These are phyloP conservation scores for Aspergillus udagawae DNA, from an alignment of 2,329 filamentous ascomycete genomes.

Conservation along the genomic window DNA sequence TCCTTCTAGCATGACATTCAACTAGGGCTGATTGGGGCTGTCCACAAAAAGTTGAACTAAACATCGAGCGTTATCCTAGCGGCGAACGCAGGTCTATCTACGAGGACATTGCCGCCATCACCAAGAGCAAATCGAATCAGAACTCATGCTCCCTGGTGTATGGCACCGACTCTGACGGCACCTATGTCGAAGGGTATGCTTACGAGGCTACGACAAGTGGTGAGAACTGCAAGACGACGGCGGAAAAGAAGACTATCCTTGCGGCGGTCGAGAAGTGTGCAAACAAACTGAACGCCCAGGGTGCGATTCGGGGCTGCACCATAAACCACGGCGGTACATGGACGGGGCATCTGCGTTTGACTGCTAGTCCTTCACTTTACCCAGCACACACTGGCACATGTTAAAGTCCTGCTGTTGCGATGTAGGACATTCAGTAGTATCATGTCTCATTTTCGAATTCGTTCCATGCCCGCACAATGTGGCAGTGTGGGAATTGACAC, in stretches of 20 bases:
- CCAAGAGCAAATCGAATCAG: background rate
- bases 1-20: too few species aligned
- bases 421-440: too few species aligned
- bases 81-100: background rate
- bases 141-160: conserved; percentile 1
- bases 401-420: background rate
- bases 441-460: too few species aligned
- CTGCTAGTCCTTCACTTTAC: background rate
- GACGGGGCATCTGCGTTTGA: background rate
- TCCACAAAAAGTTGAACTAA: too few species aligned
- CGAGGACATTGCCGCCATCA: background rate
- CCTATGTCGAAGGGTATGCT: background rate
- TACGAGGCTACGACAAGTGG: conserved; percentile 1
- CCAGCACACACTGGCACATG: conserved; percentile 4
- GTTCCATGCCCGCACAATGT: too few species aligned
- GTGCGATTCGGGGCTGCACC: background rate
- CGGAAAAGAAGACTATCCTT: conserved; percentile 1
- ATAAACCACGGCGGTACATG: background rate
- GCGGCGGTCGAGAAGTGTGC: conserved; percentile 1
- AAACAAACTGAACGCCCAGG: background rate
- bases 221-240: conserved; percentile 1
- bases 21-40: too few species aligned
- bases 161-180: background rate
- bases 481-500: too few species aligned
- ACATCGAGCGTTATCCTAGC: background rate